Conservation (phyloP, 345 rosid genomes). For the Aegle marmelos region DNA sequence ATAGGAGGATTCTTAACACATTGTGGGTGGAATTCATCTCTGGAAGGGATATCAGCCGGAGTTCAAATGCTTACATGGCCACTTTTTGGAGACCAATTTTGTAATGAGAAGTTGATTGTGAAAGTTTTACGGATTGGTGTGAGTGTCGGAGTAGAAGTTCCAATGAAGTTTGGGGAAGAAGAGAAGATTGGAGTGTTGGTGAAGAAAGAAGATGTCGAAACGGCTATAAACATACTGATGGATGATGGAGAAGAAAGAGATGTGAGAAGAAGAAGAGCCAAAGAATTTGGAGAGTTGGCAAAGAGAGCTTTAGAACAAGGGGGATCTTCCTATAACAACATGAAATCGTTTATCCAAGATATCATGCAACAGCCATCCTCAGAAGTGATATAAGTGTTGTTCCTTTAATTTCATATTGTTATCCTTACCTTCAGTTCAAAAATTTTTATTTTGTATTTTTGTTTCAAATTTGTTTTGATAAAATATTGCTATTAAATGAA, state of each 20-base stretch:
- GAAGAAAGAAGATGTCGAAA: background rate
- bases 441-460: too few species aligned
- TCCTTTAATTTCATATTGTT: background rate
- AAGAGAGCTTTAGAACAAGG: background rate
- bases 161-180: background rate
- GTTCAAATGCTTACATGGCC: slow-evolving; percentile 28
- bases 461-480: too few species aligned
- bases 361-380: background rate
- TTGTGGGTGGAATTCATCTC: slow-evolving; percentile 19
- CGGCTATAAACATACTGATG: background rate
- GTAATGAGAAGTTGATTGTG: slow-evolving; percentile 17
- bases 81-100: slow-evolving; percentile 22
- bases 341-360: background rate
- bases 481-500: too few species aligned
- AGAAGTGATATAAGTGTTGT: too few species aligned
- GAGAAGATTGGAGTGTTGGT: background rate
- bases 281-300: background rate
- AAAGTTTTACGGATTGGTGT: background rate
- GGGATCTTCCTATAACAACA: background rate
- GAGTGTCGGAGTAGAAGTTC: background rate
- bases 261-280: background rate
- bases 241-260: background rate
- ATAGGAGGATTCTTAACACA: slow-evolving; percentile 29
- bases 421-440: background rate
- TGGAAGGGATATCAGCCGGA: slow-evolving; percentile 19